A percentile compares a stretch with the other conserved stretches of the same genome.
Evolutionary conservation across 306 rosid genomes (phyloP).

Genomic region (Trichosanthes truncata): DNA sequence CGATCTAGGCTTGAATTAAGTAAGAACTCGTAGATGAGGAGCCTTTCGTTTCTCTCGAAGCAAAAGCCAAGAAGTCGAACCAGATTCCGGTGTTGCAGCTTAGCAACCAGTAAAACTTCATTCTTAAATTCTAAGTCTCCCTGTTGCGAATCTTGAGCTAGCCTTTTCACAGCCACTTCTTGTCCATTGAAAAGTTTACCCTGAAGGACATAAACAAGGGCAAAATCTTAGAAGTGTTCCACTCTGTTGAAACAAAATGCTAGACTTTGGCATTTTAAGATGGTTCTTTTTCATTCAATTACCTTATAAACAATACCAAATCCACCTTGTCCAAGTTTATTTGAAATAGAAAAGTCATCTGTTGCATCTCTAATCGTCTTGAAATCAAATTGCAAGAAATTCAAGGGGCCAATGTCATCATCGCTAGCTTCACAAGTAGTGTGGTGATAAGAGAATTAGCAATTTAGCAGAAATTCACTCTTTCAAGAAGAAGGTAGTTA

Average conservation of each 20-base stretch:
- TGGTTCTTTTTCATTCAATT: background rate
- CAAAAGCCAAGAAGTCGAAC: background rate
- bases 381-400: slow-evolving; percentile 6
- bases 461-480: background rate
- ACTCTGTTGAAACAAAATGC: background rate
- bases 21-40: background rate
- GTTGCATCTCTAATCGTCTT: background rate
- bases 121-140: slow-evolving; percentile 3
- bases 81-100: background rate
- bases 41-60: background rate
- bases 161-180: slow-evolving; percentile 2
- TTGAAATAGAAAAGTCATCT: background rate
- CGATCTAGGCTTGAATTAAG: slow-evolving; percentile 2
- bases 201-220: background rate
- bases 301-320: slow-evolving; percentile 16
- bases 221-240: background rate
- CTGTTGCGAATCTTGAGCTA: background rate
- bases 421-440: background rate
- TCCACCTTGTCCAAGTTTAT: slow-evolving; percentile 14
- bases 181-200: background rate
- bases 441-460: background rate
- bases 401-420: background rate
- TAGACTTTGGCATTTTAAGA: background rate
- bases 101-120: background rate
- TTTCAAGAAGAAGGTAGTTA: background rate